Conservation (phyloP, 1,284 basidiomycete species). For the Sparassis latifolia region DNA sequence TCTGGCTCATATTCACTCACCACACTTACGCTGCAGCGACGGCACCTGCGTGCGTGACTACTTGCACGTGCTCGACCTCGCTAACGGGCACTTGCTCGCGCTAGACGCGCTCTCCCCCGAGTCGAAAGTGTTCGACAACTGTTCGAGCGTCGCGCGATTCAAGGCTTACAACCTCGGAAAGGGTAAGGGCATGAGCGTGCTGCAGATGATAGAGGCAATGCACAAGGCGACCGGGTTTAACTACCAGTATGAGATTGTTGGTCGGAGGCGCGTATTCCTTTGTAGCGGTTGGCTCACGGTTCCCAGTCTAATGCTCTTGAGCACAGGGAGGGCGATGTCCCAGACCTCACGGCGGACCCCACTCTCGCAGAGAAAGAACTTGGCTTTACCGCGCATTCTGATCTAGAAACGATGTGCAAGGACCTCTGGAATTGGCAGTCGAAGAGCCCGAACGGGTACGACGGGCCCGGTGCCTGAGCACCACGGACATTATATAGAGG, state of each 20-base stretch:
- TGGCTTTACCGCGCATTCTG: constrained; percentile 82
- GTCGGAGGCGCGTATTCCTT: constrained; percentile 59
- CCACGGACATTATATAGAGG: too few species aligned
- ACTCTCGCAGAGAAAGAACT: constrained; percentile 89
- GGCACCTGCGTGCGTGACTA: constrained; percentile 98
- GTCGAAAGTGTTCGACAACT: constrained; percentile 50
- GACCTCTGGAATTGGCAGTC: constrained; percentile 95
- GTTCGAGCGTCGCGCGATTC: constrained; percentile 53
- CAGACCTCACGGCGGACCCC: constrained; percentile 95
- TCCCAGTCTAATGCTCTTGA: too few species aligned
- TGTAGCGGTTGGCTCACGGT: too few species aligned
- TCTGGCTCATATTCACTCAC: constrained; percentile 8
- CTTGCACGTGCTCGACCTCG: constrained; percentile 94
- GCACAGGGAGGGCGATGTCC: constrained; percentile 88
- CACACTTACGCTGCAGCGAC: constrained; percentile 45
- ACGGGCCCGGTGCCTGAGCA: not conserved
- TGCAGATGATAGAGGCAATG: constrained; percentile 97
- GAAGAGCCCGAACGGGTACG: constrained; percentile 76
- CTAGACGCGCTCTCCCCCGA: constrained; percentile 77
- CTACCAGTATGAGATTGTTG: constrained; percentile 88
- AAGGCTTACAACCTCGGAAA: constrained; percentile 97
- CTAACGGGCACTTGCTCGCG: constrained; percentile 91
- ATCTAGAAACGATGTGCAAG: constrained; percentile 85
- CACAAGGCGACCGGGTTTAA: constrained; percentile 83
- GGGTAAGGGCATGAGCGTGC: constrained; percentile 87